phyloP scores from a whole-genome alignment of 345 rosid genomes.

The Aurinia saxatilis region DNA sequence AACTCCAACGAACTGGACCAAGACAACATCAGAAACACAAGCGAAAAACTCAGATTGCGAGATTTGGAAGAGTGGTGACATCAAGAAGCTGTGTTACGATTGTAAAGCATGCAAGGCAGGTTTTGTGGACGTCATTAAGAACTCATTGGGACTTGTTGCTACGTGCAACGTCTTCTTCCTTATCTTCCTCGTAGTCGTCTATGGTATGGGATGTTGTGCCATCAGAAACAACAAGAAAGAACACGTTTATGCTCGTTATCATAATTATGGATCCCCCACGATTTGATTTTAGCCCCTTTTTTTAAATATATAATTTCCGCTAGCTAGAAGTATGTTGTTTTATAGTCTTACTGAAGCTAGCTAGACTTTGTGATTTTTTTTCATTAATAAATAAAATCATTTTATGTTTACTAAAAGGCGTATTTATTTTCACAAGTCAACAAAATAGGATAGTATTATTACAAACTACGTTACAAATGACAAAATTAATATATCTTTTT shows the following conservation, averaged over 20 bases:
- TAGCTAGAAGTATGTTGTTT: not conserved
- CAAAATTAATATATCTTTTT: too few species aligned
- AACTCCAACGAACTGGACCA: slow-evolving; percentile 58
- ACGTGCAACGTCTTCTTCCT: slow-evolving; percentile 59
- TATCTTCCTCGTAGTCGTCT: slow-evolving; percentile 56
- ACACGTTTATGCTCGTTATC: slow-evolving; percentile 6
- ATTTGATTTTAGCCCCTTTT: slow-evolving; percentile 5
- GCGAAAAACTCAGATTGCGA: slow-evolving; percentile 48
- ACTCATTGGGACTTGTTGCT: slow-evolving; percentile 74
- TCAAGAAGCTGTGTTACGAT: slow-evolving; percentile 47
- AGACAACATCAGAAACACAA: not conserved
- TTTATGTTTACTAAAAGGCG: not conserved
- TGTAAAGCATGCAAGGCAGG: slow-evolving; percentile 93
- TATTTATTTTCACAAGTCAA: too few species aligned
- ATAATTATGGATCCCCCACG: slow-evolving; percentile 16
- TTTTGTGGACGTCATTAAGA: slow-evolving; percentile 59
- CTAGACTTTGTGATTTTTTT: too few species aligned
- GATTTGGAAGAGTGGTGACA: slow-evolving; percentile 36
- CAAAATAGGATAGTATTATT: too few species aligned
- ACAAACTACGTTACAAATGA: too few species aligned
- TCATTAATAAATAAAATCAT: not conserved
- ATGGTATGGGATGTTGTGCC: slow-evolving; percentile 77
- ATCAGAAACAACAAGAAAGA: slow-evolving; percentile 71
- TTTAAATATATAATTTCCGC: not conserved
- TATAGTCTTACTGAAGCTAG: too few species aligned